Evolutionary conservation across 116 monocot genomes (phyloP).

Genomic region (Posidonia oceanica): DNA sequence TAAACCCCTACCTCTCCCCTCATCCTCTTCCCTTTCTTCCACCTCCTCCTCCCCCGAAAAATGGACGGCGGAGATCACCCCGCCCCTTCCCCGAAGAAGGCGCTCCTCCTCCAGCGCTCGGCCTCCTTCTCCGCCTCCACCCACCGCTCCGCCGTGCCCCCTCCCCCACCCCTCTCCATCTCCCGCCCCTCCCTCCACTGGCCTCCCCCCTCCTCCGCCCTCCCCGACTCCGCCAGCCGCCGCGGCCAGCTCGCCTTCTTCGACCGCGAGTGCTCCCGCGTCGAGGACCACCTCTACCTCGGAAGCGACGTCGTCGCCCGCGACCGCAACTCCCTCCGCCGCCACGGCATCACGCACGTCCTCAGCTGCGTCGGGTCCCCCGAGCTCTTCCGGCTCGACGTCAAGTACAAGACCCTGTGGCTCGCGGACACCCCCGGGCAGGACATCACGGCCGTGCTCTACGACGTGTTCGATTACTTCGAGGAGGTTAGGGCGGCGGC

Average conservation of each 20-base stretch:
- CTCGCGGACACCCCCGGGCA: conserved; percentile 73
- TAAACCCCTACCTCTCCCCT: not conserved
- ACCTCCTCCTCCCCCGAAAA: not conserved
- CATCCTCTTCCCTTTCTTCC: not conserved
- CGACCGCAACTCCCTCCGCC: conserved; percentile 56
- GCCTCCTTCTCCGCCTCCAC: conserved; percentile 61
- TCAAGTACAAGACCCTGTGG: conserved; percentile 84
- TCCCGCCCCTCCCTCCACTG: conserved; percentile 31
- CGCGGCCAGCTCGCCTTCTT: conserved; percentile 47
- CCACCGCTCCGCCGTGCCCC: conserved; percentile 14
- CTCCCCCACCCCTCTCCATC: conserved; percentile 10
- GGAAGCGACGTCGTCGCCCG: conserved; percentile 71
- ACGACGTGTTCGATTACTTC: conserved; percentile 94
- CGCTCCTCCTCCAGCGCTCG: conserved; percentile 42
- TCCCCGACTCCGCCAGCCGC: conserved; percentile 54
- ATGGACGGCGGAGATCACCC: conserved; percentile 31
- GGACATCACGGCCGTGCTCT: conserved; percentile 82
- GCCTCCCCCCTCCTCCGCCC: conserved; percentile 36
- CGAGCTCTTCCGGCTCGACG: conserved; percentile 65
- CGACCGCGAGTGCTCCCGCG: conserved; percentile 87
- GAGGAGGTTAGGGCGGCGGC: conserved; percentile 65
- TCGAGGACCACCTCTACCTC: conserved; percentile 82
- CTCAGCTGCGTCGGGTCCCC: conserved; percentile 88
- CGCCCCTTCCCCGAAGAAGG: conserved; percentile 13
- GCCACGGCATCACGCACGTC: conserved; percentile 81